These are phyloP conservation scores for Chiua virens DNA, from an alignment of 768 basidiomycete genomes.

Conservation along the genomic window DNA sequence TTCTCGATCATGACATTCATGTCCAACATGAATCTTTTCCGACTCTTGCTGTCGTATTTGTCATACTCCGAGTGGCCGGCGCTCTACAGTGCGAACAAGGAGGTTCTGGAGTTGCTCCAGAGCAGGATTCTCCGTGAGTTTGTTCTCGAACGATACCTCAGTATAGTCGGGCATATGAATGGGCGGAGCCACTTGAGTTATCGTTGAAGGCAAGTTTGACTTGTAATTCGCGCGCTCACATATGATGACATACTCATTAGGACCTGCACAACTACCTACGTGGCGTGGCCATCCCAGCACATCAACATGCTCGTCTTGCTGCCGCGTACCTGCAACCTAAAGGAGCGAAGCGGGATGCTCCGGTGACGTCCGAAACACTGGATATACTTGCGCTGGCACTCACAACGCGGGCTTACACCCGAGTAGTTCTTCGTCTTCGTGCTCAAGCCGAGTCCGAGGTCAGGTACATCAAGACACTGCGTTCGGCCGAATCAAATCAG, in stretches of 20 bases:
- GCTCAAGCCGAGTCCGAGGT: slow-evolving; percentile 72
- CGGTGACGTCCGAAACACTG: slow-evolving; percentile 38
- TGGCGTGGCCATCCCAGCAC: slow-evolving; percentile 72
- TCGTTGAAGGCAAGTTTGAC: slow-evolving; percentile 54
- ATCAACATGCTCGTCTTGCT: slow-evolving; percentile 67
- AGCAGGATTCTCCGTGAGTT: slow-evolving; percentile 54
- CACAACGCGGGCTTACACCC: slow-evolving; percentile 73
- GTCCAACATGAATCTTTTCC: slow-evolving; percentile 50
- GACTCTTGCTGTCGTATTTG: slow-evolving; percentile 55
- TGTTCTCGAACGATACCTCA: slow-evolving; percentile 67
- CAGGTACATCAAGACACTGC: slow-evolving; percentile 19
- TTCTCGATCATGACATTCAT: slow-evolving; percentile 63
- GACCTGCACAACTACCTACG: slow-evolving; percentile 81
- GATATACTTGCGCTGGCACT: slow-evolving; percentile 54
- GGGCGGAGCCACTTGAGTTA: slow-evolving; percentile 62
- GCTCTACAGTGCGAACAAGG: slow-evolving; percentile 57
- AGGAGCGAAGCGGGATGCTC: slow-evolving; percentile 37
- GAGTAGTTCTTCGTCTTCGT: slow-evolving; percentile 76
- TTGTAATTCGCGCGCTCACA: neutral
- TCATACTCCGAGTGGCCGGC: slow-evolving; percentile 74
- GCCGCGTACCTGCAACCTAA: slow-evolving; percentile 55
- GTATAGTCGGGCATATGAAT: slow-evolving; percentile 67
- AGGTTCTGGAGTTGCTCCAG: slow-evolving; percentile 51
- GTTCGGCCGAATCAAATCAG: too few species aligned
- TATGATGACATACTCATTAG: slow-evolving; percentile 35